A percentile compares a stretch with the other conserved stretches of the same genome.
Evolutionary conservation across 2,329 filamentous ascomycete genomes (phyloP).

Genomic region (Beauveria caledonica): DNA sequence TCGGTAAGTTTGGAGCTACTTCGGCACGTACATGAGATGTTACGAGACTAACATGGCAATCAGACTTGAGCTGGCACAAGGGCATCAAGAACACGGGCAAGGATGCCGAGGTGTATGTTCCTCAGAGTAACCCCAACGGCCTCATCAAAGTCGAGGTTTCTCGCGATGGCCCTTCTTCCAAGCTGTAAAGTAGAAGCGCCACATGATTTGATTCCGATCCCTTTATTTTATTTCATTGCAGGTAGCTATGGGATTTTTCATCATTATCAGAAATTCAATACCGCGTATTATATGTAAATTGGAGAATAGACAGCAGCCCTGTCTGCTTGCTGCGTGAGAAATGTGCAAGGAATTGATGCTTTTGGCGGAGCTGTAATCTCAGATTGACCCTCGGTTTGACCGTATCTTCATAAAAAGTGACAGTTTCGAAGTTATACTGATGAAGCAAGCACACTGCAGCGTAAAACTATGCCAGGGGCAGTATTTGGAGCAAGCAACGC

Average conservation of each 20-base stretch:
- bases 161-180: constrained; percentile 27
- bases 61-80: constrained; percentile 95
- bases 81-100: constrained; percentile 89
- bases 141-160: constrained; percentile 90
- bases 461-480: background rate
- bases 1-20: constrained; percentile 50
- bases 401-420: background rate
- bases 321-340: background rate
- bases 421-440: background rate
- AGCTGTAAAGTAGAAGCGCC: constrained; percentile 1
- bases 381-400: too few relatives aligned
- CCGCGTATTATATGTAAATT: background rate
- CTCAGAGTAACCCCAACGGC: constrained; percentile 87
- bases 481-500: background rate
- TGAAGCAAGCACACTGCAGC: background rate
- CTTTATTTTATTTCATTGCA: background rate
- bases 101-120: constrained; percentile 91
- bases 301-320: background rate
- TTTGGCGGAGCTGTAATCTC: background rate
- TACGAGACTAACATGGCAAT: constrained; percentile 14
- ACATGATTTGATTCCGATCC: background rate
- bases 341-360: background rate
- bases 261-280: background rate
- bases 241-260: background rate
- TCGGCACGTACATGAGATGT: background rate